A percentile compares a stretch with the other conserved stretches of the same genome.
phyloP scores from a whole-genome alignment of 1,139 yeast species.

The Saccharomyces hybrid region DNA sequence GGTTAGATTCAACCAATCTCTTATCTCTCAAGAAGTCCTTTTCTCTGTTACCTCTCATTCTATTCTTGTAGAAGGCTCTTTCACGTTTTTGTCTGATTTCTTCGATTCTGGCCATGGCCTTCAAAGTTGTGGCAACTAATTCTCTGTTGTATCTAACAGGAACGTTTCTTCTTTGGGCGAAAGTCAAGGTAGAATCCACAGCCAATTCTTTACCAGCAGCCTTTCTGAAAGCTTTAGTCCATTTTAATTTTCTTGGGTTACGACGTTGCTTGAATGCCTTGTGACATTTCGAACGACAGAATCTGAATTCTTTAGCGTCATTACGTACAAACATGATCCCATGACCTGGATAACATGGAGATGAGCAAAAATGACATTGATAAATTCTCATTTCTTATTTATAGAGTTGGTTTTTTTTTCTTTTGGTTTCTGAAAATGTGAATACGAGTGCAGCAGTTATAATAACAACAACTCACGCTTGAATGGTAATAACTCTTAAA shows the following conservation, averaged over 20 bases:
- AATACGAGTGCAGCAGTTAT: neutral
- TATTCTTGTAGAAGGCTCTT: constrained; percentile 96
- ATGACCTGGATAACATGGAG: constrained; percentile 95
- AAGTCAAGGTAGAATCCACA: constrained; percentile 91
- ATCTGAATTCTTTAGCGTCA: constrained; percentile 94
- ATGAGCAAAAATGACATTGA: constrained; percentile 94
- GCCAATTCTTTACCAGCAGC: constrained; percentile 99
- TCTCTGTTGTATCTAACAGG: constrained; percentile 98
- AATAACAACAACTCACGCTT: neutral
- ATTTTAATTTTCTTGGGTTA: constrained; percentile 93
- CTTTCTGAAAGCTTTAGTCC: constrained; percentile 99
- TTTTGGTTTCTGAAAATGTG: neutral
- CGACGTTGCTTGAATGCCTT: constrained; percentile 96
- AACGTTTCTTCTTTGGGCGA: constrained; percentile 94
- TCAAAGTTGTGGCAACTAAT: constrained; percentile 84
- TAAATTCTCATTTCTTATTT: constrained; percentile 61
- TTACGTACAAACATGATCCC: constrained; percentile 97
- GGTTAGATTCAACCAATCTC: constrained; percentile 80
- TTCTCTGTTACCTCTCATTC: constrained; percentile 97
- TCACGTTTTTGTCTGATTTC: constrained; percentile 95
- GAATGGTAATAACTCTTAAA: neutral
- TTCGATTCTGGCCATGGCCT: constrained; percentile 93
- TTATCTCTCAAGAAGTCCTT: constrained; percentile 77
- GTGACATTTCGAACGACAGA: constrained; percentile 97
- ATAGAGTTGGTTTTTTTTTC: neutral